Evolutionary conservation across 2,329 filamentous ascomycete genomes (phyloP).

Genomic region (Mycosphaerella arachidis): DNA sequence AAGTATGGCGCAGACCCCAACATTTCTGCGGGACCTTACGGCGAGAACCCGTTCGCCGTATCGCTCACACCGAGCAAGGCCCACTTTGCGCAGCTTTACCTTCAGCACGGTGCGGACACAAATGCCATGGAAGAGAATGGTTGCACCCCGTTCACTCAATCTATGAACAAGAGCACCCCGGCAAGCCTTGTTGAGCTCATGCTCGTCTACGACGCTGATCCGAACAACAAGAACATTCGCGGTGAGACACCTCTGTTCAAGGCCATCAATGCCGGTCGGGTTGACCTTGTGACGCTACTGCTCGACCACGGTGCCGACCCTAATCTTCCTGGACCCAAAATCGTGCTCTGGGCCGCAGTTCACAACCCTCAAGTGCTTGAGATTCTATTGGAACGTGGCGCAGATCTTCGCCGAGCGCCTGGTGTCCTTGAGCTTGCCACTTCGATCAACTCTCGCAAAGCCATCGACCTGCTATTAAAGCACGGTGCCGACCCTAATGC

Average conservation of each 20-base stretch:
- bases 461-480: conserved; percentile 57
- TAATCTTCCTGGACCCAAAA: conserved; percentile 53
- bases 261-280: conserved; percentile 53
- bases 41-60: conserved; percentile 53
- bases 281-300: conserved; percentile 53
- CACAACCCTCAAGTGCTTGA: conserved; percentile 57
- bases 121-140: conserved; percentile 51
- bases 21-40: conserved; percentile 46
- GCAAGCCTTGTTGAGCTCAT: conserved; percentile 55
- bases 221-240: conserved; percentile 56
- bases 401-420: conserved; percentile 55
- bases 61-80: conserved; percentile 50
- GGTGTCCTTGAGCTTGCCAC: conserved; percentile 66
- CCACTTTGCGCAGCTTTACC: conserved; percentile 55
- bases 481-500: conserved; percentile 59
- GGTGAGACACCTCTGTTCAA: conserved; percentile 62
- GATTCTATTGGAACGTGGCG: conserved; percentile 51
- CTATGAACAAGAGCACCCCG: conserved; percentile 57
- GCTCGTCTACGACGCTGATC: conserved; percentile 56
- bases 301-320: conserved; percentile 60
- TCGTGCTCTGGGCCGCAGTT: conserved; percentile 62
- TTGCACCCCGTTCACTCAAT: conserved; percentile 57
- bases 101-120: conserved; percentile 58
- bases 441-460: conserved; percentile 57
- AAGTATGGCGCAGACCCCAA: conserved; percentile 62